These are phyloP conservation scores for Schwanniomyces etchellsii DNA, from an alignment of 1,139 yeast species.

Conservation along the genomic window DNA sequence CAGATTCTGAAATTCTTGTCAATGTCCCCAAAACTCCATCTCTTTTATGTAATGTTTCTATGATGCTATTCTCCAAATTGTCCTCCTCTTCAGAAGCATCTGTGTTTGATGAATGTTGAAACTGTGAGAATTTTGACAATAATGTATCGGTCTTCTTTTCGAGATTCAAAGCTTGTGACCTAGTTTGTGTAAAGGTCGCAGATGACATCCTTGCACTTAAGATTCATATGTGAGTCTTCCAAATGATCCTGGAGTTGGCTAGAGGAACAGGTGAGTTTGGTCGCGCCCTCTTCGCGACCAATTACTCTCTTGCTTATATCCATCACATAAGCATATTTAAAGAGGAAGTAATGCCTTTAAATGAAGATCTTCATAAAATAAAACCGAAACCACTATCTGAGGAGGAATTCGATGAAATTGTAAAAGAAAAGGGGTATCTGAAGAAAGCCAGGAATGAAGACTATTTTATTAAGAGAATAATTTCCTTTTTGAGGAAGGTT, in stretches of 20 bases:
- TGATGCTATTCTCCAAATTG: slow-evolving; percentile 48
- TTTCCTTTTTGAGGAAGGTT: slow-evolving; percentile 8
- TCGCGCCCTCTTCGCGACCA: too few relatives aligned
- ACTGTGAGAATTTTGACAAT: slow-evolving; percentile 29
- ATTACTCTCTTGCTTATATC: too few relatives aligned
- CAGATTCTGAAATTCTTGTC: slow-evolving; percentile 49
- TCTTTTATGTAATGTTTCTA: slow-evolving; percentile 27
- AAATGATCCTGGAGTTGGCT: not conserved
- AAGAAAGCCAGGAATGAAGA: slow-evolving; percentile 1
- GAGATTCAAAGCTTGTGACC: slow-evolving; percentile 33
- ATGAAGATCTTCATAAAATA: slow-evolving; percentile 3
- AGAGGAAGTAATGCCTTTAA: too few relatives aligned
- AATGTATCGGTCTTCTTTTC: slow-evolving; percentile 39
- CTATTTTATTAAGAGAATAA: not conserved
- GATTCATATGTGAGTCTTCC: slow-evolving; percentile 1
- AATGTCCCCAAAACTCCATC: slow-evolving; percentile 27
- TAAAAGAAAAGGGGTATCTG: slow-evolving; percentile 1
- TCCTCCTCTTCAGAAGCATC: slow-evolving; percentile 50
- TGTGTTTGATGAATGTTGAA: slow-evolving; percentile 19
- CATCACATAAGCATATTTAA: too few relatives aligned
- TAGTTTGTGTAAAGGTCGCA: slow-evolving; percentile 31
- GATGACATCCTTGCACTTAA: slow-evolving; percentile 33
- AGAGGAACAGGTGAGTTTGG: too few relatives aligned
- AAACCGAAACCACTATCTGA: slow-evolving; percentile 14
- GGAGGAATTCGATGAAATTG: slow-evolving; percentile 5